phyloP scores from a whole-genome alignment of 352 stramenopile genomes.

The Globisporangium barbulae region DNA sequence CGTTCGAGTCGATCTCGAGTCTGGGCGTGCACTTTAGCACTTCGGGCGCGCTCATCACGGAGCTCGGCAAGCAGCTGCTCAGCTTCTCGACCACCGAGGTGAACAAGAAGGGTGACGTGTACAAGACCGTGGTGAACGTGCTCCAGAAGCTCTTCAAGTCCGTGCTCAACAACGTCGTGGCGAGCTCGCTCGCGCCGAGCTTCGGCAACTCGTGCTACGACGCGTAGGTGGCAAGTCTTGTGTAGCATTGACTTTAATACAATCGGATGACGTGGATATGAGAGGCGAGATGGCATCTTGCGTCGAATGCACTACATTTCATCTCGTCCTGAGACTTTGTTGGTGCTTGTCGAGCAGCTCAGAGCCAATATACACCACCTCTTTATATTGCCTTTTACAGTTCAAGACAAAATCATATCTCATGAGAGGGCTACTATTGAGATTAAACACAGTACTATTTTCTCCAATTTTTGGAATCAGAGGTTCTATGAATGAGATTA shows the following conservation, averaged over 20 bases:
- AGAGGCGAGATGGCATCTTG: too few species aligned
- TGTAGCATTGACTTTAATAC: background rate
- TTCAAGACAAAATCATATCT: too few species aligned
- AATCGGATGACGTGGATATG: too few species aligned
- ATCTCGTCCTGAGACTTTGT: too few species aligned
- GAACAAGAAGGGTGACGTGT: slow-evolving; percentile 16
- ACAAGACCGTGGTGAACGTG: slow-evolving; percentile 2
- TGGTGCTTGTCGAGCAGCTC: too few species aligned
- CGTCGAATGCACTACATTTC: too few species aligned
- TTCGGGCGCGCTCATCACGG: slow-evolving; percentile 11
- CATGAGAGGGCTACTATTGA: too few species aligned
- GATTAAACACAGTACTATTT: too few species aligned
- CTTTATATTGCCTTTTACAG: too few species aligned
- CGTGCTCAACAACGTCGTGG: slow-evolving; percentile 8
- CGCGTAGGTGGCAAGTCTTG: background rate
- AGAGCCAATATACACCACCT: too few species aligned
- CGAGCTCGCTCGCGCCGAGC: slow-evolving; percentile 1
- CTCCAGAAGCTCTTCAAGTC: slow-evolving; percentile 13
- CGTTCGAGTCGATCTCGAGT: slow-evolving; percentile 12
- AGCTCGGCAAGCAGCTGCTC: slow-evolving; percentile 8
- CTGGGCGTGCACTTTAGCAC: slow-evolving; percentile 10
- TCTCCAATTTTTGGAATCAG: background rate
- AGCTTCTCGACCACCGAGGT: slow-evolving; percentile 5
- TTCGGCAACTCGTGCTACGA: slow-evolving; percentile 16
- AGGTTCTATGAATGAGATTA: slow-evolving; percentile 5